Evolutionary conservation across 768 basidiomycete genomes (phyloP).

Genomic region (Crepidotus variabilis): DNA sequence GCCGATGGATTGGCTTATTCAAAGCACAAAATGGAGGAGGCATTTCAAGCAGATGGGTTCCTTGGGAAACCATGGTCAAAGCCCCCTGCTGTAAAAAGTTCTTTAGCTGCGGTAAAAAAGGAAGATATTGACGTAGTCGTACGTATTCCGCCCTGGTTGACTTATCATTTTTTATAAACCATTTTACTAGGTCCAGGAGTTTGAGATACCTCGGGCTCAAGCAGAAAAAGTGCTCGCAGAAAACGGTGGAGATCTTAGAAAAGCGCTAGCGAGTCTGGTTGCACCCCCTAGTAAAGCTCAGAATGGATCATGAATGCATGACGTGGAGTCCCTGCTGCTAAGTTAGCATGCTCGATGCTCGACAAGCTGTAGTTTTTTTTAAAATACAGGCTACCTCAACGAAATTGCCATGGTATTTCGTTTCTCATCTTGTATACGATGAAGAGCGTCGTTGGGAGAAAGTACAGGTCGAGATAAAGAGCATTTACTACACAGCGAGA

Average conservation of each 20-base stretch:
- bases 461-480: not conserved
- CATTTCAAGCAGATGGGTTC: constrained; percentile 50
- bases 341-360: no score
- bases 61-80: constrained; percentile 56
- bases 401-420: no score
- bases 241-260: constrained; percentile 47
- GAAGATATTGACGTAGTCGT: constrained; percentile 69
- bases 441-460: not conserved
- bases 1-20: constrained; percentile 64
- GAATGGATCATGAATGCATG: not conserved
- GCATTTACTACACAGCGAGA: no score
- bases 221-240: constrained; percentile 57
- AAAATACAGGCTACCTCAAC: no score
- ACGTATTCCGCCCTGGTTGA: constrained; percentile 18
- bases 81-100: constrained; percentile 33
- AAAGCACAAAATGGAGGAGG: constrained; percentile 65
- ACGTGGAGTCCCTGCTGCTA: not conserved
- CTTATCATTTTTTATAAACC: constrained; percentile 1
- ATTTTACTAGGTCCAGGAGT: constrained; percentile 49
- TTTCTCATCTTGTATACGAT: not conserved
- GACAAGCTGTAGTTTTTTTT: no score
- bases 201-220: constrained; percentile 54
- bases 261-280: constrained; percentile 34
- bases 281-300: not conserved
- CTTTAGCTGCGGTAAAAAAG: constrained; percentile 36